Evolutionary conservation across 2,329 filamentous ascomycete species (phyloP).

Genomic region (Pseudogymnoascus sp.): DNA sequence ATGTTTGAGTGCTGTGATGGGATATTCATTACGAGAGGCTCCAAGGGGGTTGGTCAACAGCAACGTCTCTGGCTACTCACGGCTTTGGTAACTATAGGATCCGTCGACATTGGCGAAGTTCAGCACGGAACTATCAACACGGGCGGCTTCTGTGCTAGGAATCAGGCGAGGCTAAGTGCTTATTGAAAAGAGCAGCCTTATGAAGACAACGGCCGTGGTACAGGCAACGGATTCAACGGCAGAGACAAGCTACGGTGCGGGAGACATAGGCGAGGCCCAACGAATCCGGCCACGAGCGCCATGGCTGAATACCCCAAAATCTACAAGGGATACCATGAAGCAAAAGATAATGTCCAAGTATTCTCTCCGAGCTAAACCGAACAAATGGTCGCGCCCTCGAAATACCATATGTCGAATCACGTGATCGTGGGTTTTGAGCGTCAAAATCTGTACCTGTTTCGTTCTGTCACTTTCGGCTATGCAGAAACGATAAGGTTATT

Average conservation of each 20-base stretch:
- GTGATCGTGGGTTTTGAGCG: not conserved
- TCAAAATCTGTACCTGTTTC: not conserved
- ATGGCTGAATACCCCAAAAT: not conserved
- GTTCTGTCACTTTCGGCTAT: not conserved
- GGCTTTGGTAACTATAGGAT: not conserved
- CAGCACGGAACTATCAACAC: not conserved
- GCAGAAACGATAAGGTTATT: constrained; percentile 1
- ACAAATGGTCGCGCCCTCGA: not conserved
- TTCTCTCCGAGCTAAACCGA: not conserved
- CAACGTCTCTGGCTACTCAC: not conserved
- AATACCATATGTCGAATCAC: not conserved
- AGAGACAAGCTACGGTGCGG: not conserved
- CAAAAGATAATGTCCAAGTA: not conserved
- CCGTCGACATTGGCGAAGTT: not conserved
- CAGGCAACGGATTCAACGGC: not conserved
- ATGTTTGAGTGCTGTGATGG: not conserved
- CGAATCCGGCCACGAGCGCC: not conserved
- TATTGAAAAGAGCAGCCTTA: not conserved
- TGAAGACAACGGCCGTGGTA: not conserved
- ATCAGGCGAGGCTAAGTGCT: too few relatives aligned
- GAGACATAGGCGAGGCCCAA: not conserved
- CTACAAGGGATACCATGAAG: not conserved
- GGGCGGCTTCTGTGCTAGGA: not conserved
- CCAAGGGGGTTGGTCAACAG: not conserved
- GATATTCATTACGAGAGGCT: not conserved